These are phyloP conservation scores for Porodaedalea pini DNA, from an alignment of 1,284 basidiomycete species.

Conservation along the genomic window DNA sequence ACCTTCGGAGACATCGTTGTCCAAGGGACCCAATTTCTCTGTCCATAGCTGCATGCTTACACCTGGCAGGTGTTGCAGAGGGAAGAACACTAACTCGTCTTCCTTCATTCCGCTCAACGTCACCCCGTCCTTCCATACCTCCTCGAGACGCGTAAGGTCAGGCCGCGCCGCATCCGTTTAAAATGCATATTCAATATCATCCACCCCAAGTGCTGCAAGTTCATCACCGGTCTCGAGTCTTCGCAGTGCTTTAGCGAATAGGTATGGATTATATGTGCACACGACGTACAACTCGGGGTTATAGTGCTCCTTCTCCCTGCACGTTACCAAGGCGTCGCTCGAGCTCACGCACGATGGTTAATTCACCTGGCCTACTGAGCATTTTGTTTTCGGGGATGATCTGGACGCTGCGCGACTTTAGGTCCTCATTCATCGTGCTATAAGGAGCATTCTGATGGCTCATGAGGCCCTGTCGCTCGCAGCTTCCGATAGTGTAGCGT, in stretches of 20 bases:
- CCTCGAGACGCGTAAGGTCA: conserved; percentile 35
- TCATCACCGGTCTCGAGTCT: background rate
- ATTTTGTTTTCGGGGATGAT: too few relatives aligned
- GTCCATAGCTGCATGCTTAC: conserved; percentile 35
- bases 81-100: conserved; percentile 45
- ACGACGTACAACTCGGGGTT: conserved; percentile 48
- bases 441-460: too few relatives aligned
- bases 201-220: conserved; percentile 22
- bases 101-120: conserved; percentile 26
- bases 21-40: conserved; percentile 45
- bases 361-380: too few relatives aligned
- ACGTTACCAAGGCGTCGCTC: background rate
- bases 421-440: too few relatives aligned
- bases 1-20: conserved; percentile 49
- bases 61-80: conserved; percentile 35
- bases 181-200: conserved; percentile 42
- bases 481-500: too few relatives aligned
- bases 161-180: conserved; percentile 57
- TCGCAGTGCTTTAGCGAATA: conserved; percentile 40
- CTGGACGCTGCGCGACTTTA: too few relatives aligned
- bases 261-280: conserved; percentile 51
- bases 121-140: conserved; percentile 38
- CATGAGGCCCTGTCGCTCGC: too few relatives aligned
- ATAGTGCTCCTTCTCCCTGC: conserved; percentile 40
- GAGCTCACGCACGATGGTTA: background rate